Evolutionary conservation across 306 rosid species (phyloP).

Genomic region (Leucaena leucocephala): DNA sequence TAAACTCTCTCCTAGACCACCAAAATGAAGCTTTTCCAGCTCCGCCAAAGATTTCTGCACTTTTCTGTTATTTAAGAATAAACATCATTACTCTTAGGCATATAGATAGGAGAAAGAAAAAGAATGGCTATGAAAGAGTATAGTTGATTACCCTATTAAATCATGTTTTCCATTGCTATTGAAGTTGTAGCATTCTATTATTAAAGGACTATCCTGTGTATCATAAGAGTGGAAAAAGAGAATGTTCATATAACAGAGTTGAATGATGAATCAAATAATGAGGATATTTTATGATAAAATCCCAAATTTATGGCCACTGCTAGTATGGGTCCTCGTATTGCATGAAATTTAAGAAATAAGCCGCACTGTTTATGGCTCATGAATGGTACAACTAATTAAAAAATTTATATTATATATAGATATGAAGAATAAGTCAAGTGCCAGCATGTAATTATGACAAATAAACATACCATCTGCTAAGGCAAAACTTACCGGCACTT

Average conservation of each 20-base stretch:
- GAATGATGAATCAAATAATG: constrained; percentile 22
- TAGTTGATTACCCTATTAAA: constrained; percentile 82
- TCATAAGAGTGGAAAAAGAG: constrained; percentile 42
- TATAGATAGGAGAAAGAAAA: constrained; percentile 23
- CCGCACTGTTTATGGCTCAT: too few species aligned
- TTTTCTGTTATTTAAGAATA: constrained; percentile 64
- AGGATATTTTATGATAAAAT: constrained; percentile 16
- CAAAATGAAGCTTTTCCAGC: constrained; percentile 74
- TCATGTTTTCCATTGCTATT: constrained; percentile 94
- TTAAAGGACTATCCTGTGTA: constrained; percentile 80
- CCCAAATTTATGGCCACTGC: constrained; percentile 13
- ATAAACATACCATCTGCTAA: not conserved
- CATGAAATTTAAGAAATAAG: too few species aligned
- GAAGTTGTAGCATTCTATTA: constrained; percentile 89
- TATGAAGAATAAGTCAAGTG: constrained; percentile 12
- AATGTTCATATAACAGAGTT: constrained; percentile 24
- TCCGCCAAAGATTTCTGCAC: constrained; percentile 77
- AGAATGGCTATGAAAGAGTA: constrained; percentile 24
- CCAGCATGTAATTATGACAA: constrained; percentile 22
- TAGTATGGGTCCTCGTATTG: too few species aligned
- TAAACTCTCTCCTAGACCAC: constrained; percentile 71
- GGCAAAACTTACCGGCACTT: not conserved
- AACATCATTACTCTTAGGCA: constrained; percentile 30
- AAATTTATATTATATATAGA: too few species aligned
- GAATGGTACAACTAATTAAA: too few species aligned